Percentiles rank a stretch among this genome's conserved stretches.
phyloP scores from a whole-genome alignment of 1,284 basidiomycete genomes.

The Sparassis latifolia region DNA sequence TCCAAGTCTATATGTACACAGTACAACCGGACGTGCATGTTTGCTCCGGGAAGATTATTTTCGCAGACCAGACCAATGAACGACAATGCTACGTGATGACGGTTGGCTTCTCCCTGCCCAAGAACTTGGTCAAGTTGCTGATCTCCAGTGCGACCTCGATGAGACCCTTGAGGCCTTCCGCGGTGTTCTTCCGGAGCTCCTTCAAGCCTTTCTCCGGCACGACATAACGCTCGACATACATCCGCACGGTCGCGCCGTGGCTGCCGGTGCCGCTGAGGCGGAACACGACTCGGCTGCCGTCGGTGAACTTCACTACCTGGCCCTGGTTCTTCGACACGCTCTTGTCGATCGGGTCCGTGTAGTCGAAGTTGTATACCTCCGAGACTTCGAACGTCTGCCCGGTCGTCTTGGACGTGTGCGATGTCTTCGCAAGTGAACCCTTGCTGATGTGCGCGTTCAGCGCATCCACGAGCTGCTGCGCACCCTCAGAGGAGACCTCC shows the following conservation, averaged over 20 bases:
- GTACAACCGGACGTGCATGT: no score
- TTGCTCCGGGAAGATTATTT: no score
- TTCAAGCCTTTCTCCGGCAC: constrained; percentile 58
- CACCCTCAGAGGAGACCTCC: constrained; percentile 89
- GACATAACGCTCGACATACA: constrained; percentile 93
- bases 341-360: constrained; percentile 96
- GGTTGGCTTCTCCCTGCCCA: constrained; percentile 86
- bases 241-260: constrained; percentile 88
- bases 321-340: constrained; percentile 95
- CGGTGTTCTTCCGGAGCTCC: constrained; percentile 76
- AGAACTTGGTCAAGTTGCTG: constrained; percentile 81
- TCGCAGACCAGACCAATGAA: neutral
- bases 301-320: constrained; percentile 85
- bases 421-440: constrained; percentile 60
- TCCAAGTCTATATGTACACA: no score
- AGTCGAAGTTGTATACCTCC: constrained; percentile 84
- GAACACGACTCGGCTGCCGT: constrained; percentile 94
- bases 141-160: constrained; percentile 90
- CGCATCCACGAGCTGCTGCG: constrained; percentile 78
- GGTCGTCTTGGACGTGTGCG: constrained; percentile 61
- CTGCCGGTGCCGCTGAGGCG: constrained; percentile 93
- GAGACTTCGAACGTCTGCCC: constrained; percentile 74
- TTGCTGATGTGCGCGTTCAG: constrained; percentile 70
- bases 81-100: constrained; percentile 75
- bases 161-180: constrained; percentile 87